Percentiles rank a stretch among this genome's conserved stretches.
Evolutionary conservation across 2,329 filamentous ascomycete species (phyloP).

Genomic region (Arthroderma sp.): DNA sequence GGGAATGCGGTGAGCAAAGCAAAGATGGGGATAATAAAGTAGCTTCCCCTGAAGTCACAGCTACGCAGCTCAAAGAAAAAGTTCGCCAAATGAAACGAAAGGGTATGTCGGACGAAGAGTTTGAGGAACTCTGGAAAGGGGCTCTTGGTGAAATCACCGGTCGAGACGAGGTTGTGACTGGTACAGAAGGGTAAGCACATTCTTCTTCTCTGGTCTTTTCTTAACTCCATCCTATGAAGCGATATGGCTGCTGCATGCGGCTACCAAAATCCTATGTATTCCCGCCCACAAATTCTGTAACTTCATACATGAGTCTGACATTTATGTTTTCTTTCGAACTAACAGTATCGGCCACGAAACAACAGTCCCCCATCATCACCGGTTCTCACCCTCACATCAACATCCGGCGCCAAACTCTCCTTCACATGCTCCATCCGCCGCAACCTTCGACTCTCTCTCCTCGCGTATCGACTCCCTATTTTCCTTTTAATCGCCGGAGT

Average conservation of each 20-base stretch:
- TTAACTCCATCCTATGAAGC: constrained; percentile 5
- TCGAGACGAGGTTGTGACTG: constrained; percentile 47
- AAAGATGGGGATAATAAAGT: constrained; percentile 48
- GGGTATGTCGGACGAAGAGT: constrained; percentile 74
- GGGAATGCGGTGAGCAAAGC: constrained; percentile 67
- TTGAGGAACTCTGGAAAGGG: constrained; percentile 61
- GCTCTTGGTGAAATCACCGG: constrained; percentile 38
- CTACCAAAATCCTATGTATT: neutral
- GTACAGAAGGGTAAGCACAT: constrained; percentile 44
- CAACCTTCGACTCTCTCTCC: constrained; percentile 34
- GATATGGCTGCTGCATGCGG: too few species aligned
- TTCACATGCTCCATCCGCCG: constrained; percentile 49
- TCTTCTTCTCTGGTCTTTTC: constrained; percentile 7
- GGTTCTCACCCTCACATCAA: constrained; percentile 60
- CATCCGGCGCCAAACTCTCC: constrained; percentile 82
- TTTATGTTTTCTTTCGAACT: constrained; percentile 46
- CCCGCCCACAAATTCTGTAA: neutral
- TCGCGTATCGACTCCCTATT: constrained; percentile 39
- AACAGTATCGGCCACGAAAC: constrained; percentile 65
- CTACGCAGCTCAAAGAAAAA: constrained; percentile 60
- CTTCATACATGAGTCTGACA: constrained; percentile 16
- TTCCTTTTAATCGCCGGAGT: constrained; percentile 33
- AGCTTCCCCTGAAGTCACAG: constrained; percentile 52
- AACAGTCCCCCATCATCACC: constrained; percentile 52
- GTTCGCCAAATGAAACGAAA: constrained; percentile 66